Conservation (phyloP, 495 filamentous ascomycete species). For the Podospora fimiseda region DNA sequence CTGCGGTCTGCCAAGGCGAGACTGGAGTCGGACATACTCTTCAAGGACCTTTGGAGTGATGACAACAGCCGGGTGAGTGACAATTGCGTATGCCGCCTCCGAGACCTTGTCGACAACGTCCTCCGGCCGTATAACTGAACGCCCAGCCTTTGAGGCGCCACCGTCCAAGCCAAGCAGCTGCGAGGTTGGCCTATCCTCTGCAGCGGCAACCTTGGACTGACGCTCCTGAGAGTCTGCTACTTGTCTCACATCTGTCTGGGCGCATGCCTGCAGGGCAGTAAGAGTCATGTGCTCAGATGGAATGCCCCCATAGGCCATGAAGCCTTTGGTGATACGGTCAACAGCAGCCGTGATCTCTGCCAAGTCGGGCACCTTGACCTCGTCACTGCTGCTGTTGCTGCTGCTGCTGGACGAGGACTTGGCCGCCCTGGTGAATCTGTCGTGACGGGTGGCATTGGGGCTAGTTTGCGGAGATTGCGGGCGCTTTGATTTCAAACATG, state of each 20-base stretch:
- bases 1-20: slow-evolving; percentile 60
- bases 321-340: slow-evolving; percentile 25
- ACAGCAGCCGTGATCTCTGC: slow-evolving; percentile 20
- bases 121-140: slow-evolving; percentile 10
- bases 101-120: slow-evolving; percentile 41
- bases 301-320: slow-evolving; percentile 24
- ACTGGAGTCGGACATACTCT: slow-evolving; percentile 65
- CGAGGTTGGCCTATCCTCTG: slow-evolving; percentile 15
- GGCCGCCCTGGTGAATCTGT: slow-evolving; percentile 12
- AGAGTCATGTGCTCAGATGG: slow-evolving; percentile 28
- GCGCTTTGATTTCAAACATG: slow-evolving; percentile 19
- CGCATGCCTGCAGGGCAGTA: slow-evolving; percentile 26
- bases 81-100: slow-evolving; percentile 52
- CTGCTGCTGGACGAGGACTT: slow-evolving; percentile 2
- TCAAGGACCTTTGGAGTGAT: slow-evolving; percentile 66
- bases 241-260: slow-evolving; percentile 16
- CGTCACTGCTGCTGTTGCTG: background rate
- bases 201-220: slow-evolving; percentile 10
- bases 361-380: slow-evolving; percentile 8
- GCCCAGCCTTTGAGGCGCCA: slow-evolving; percentile 11
- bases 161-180: slow-evolving; percentile 26
- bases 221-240: slow-evolving; percentile 9
- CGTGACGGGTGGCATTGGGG: slow-evolving; percentile 1
- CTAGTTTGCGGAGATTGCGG: slow-evolving; percentile 3
- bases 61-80: slow-evolving; percentile 72